phyloP scores from a whole-genome alignment of 2,329 filamentous ascomycete genomes.

The Rutstroemia sp. region DNA sequence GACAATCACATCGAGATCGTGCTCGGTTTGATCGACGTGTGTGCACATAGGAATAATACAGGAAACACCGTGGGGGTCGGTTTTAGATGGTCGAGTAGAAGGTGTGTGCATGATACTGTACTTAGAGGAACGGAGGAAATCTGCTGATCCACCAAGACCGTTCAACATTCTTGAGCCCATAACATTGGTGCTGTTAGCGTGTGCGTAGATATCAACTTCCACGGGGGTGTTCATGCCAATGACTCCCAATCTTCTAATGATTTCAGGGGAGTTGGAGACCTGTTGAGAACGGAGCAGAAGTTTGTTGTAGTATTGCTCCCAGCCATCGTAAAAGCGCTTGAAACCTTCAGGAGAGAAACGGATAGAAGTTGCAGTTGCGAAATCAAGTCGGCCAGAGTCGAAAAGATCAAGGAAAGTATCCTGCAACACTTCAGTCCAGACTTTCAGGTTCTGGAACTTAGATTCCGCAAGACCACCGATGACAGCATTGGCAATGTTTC shows the following conservation, averaged over 20 bases:
- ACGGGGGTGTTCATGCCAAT: constrained; percentile 96
- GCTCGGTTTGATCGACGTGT: constrained; percentile 87
- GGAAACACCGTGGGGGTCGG: constrained; percentile 70
- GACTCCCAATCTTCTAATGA: constrained; percentile 78
- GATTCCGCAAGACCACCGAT: constrained; percentile 74
- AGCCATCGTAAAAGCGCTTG: constrained; percentile 82
- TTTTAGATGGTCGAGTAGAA: constrained; percentile 71
- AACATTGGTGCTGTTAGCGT: constrained; percentile 85
- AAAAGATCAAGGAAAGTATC: constrained; percentile 91
- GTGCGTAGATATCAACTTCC: constrained; percentile 90
- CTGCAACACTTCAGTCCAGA: constrained; percentile 80
- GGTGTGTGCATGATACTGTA: constrained; percentile 95
- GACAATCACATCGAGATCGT: constrained; percentile 87
- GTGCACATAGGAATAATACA: constrained; percentile 95
- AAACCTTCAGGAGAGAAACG: constrained; percentile 89
- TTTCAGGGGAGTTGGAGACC: constrained; percentile 83
- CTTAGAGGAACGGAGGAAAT: constrained; percentile 72
- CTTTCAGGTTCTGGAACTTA: constrained; percentile 80
- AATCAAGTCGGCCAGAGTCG: constrained; percentile 80
- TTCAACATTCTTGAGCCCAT: constrained; percentile 86
- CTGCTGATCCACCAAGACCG: constrained; percentile 73
- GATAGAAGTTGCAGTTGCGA: constrained; percentile 82
- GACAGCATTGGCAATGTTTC: constrained; percentile 90
- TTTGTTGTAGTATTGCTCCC: constrained; percentile 73
- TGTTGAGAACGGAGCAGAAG: constrained; percentile 81